Evolutionary conservation across 768 basidiomycete genomes (phyloP).

Genomic region (Sporobolomyces phaffii): DNA sequence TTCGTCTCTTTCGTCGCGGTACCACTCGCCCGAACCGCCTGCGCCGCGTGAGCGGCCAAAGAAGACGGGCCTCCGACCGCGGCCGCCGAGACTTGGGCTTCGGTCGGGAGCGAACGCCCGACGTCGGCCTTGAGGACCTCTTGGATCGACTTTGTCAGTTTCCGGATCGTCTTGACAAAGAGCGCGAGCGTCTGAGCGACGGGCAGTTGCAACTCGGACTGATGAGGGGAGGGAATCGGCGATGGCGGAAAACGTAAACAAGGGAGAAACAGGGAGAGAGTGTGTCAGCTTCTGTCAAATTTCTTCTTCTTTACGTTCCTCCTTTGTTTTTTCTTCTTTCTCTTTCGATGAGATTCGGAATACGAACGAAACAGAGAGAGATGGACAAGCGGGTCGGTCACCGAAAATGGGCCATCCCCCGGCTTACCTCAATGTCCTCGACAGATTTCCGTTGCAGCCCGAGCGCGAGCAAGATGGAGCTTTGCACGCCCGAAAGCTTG

Average conservation of each 20-base stretch:
- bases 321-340: no score
- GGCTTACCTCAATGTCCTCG: conserved; percentile 77
- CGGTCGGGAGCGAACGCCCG: conserved; percentile 32
- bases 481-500: conserved; percentile 77
- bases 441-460: conserved; percentile 83
- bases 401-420: no score
- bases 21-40: not conserved
- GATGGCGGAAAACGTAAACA: no score
- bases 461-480: conserved; percentile 79
- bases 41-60: not conserved
- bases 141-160: conserved; percentile 55
- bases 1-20: conserved; percentile 17
- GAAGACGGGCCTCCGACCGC: no score
- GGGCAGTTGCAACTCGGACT: conserved; percentile 74
- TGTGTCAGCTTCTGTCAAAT: not conserved
- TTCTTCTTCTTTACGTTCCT: not conserved
- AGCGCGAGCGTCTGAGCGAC: conserved; percentile 82
- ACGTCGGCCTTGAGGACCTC: conserved; percentile 43
- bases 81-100: conserved; percentile 8
- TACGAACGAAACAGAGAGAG: no score
- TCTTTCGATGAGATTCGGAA: no score
- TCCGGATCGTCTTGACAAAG: conserved; percentile 83
- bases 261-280: not conserved
- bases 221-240: not conserved
- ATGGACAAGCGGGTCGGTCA: no score